phyloP scores from a whole-genome alignment of 202 grass and related monocot species.

The Zoysia matrella region DNA sequence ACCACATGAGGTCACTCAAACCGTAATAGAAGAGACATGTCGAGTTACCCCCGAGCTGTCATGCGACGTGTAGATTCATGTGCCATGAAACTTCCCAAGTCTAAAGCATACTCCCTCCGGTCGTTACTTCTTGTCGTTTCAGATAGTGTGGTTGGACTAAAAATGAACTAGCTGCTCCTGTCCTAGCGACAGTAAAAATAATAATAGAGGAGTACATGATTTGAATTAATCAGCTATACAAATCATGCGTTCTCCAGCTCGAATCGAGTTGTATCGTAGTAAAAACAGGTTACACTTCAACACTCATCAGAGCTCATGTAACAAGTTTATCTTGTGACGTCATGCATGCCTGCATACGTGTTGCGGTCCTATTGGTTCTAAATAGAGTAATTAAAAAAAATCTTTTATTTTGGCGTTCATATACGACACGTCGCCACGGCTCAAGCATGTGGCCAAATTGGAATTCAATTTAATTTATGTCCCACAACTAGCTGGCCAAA shows the following conservation, averaged over 20 bases:
- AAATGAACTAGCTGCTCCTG: too few relatives aligned
- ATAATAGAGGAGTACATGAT: constrained; percentile 2
- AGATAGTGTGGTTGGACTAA: too few relatives aligned
- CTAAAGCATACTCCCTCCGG: too few relatives aligned
- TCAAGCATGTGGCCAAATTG: neutral
- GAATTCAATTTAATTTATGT: neutral
- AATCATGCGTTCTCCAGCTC: neutral
- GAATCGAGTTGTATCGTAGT: constrained; percentile 20
- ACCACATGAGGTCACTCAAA: too few relatives aligned
- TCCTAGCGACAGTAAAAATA: too few relatives aligned
- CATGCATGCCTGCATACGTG: neutral
- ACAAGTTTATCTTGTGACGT: too few relatives aligned
- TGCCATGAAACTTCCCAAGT: constrained; percentile 14
- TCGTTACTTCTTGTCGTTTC: too few relatives aligned
- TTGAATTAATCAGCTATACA: constrained; percentile 11
- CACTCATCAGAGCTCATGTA: too few relatives aligned
- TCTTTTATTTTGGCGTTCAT: neutral
- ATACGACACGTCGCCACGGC: neutral
- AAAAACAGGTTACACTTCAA: neutral
- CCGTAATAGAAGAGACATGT: constrained; percentile 27
- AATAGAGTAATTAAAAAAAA: neutral
- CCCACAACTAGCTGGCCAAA: neutral
- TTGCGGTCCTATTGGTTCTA: neutral
- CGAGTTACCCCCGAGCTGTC: constrained; percentile 42
- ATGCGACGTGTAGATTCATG: constrained; percentile 33